Percentiles rank a stretch among this genome's conserved stretches.
Conservation (phyloP, 768 basidiomycete genomes). For the Phanerodontia chrysosporium region DNA sequence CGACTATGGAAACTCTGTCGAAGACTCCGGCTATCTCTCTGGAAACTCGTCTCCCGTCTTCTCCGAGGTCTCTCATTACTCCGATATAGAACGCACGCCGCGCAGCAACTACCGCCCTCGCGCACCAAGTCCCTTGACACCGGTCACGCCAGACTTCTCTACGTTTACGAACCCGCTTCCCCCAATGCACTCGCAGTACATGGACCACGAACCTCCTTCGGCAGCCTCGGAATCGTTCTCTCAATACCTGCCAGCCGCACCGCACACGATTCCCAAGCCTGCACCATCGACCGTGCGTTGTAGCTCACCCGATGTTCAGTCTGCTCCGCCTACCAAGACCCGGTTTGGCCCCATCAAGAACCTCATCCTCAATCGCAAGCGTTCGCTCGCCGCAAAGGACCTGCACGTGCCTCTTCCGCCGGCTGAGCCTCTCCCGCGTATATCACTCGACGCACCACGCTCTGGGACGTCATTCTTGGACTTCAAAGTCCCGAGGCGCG, state of each 20-base stretch:
- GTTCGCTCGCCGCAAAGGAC: neutral
- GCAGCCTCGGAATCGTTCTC: neutral
- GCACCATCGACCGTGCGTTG: neutral
- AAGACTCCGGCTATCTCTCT: constrained; percentile 1
- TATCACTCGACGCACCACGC: neutral
- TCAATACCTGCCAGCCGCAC: neutral
- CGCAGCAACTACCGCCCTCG: neutral
- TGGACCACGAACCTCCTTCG: neutral
- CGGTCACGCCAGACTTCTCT: neutral
- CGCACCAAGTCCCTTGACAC: constrained; percentile 1
- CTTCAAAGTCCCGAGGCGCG: neutral
- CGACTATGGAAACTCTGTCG: neutral
- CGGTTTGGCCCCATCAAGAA: neutral
- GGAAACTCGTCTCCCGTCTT: neutral
- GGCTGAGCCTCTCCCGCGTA: neutral
- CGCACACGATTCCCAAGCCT: neutral
- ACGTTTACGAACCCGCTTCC: neutral
- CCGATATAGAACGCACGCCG: constrained; percentile 1
- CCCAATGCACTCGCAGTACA: neutral
- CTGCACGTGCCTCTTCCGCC: neutral
- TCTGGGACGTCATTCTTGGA: neutral
- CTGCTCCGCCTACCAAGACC: neutral
- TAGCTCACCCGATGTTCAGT: neutral
- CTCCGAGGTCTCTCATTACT: neutral
- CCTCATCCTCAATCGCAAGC: neutral